These are phyloP conservation scores for Boletus pseudo-olivaceus DNA, from an alignment of 768 basidiomycete species.

Conservation along the genomic window DNA sequence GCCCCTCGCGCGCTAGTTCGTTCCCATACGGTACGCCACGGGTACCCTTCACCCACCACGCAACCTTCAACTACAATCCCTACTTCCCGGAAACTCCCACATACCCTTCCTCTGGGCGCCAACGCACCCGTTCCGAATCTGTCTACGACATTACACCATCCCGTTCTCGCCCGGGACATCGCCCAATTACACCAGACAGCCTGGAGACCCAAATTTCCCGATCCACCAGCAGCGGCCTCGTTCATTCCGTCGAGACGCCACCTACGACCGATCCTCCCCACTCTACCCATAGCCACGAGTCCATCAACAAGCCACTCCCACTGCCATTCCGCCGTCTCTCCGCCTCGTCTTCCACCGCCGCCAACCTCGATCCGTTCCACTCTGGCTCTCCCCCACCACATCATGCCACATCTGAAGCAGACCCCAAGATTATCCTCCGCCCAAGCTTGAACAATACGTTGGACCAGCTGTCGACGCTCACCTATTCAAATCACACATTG, in stretches of 20 bases:
- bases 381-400: slow-evolving; percentile 35
- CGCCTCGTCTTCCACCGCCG: slow-evolving; percentile 27
- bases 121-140: slow-evolving; percentile 17
- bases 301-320: slow-evolving; percentile 15
- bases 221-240: slow-evolving; percentile 45
- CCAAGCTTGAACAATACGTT: slow-evolving; percentile 71
- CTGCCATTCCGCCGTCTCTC: slow-evolving; percentile 30
- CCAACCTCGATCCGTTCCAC: slow-evolving; percentile 32
- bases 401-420: slow-evolving; percentile 34
- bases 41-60: slow-evolving; percentile 12
- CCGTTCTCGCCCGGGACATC: slow-evolving; percentile 22
- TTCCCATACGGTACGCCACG: slow-evolving; percentile 8
- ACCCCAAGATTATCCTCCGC: slow-evolving; percentile 59
- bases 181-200: slow-evolving; percentile 50
- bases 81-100: slow-evolving; percentile 8
- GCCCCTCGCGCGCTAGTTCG: slow-evolving; percentile 30
- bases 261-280: slow-evolving; percentile 34
- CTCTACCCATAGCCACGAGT: slow-evolving; percentile 14
- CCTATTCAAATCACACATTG: slow-evolving; percentile 87
- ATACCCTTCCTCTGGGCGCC: background rate
- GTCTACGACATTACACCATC: slow-evolving; percentile 20
- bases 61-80: slow-evolving; percentile 20
- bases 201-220: slow-evolving; percentile 47
- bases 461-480: slow-evolving; percentile 82
- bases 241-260: slow-evolving; percentile 45